A percentile compares a stretch with the other conserved stretches of the same genome.
Evolutionary conservation across 1,284 basidiomycete genomes (phyloP).

Genomic region (Malassezia sp.): DNA sequence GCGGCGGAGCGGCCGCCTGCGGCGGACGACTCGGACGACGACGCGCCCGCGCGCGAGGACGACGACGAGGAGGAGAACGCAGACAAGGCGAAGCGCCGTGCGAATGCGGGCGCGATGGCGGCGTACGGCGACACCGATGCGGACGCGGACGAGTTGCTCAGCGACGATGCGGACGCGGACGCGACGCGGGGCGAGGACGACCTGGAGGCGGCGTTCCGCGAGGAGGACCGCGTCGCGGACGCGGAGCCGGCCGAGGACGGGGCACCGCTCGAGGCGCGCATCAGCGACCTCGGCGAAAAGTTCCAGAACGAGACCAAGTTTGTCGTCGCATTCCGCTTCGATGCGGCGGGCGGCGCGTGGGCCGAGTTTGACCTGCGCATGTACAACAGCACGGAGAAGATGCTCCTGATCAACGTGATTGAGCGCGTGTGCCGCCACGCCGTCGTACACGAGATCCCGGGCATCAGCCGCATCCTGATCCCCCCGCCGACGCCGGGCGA

Average conservation of each 20-base stretch:
- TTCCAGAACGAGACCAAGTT: slow-evolving; percentile 52
- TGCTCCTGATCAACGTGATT: slow-evolving; percentile 44
- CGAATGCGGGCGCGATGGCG: slow-evolving; percentile 58
- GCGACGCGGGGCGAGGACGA: slow-evolving; percentile 49
- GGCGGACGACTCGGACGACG: slow-evolving; percentile 32
- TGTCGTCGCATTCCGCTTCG: slow-evolving; percentile 62
- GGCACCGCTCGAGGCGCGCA: slow-evolving; percentile 31
- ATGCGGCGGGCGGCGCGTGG: slow-evolving; percentile 52
- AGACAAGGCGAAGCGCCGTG: slow-evolving; percentile 56
- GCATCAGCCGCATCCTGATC: slow-evolving; percentile 34
- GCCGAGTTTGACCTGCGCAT: slow-evolving; percentile 42
- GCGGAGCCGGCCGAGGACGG: slow-evolving; percentile 25
- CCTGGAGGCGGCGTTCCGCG: slow-evolving; percentile 58
- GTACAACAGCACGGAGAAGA: slow-evolving; percentile 34
- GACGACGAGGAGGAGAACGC: slow-evolving; percentile 61
- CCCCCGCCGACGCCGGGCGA: slow-evolving; percentile 34
- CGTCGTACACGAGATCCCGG: slow-evolving; percentile 44
- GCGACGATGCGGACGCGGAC: slow-evolving; percentile 46
- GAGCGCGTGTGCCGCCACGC: slow-evolving; percentile 39
- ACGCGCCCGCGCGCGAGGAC: slow-evolving; percentile 21
- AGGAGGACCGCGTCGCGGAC: slow-evolving; percentile 17
- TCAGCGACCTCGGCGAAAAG: slow-evolving; percentile 48
- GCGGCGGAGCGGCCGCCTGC: slow-evolving; percentile 17
- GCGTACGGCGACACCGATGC: slow-evolving; percentile 55
- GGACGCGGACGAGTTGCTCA: slow-evolving; percentile 16